Conservation (phyloP, 108 stramenopile species). For the Nitzschia sp. region DNA sequence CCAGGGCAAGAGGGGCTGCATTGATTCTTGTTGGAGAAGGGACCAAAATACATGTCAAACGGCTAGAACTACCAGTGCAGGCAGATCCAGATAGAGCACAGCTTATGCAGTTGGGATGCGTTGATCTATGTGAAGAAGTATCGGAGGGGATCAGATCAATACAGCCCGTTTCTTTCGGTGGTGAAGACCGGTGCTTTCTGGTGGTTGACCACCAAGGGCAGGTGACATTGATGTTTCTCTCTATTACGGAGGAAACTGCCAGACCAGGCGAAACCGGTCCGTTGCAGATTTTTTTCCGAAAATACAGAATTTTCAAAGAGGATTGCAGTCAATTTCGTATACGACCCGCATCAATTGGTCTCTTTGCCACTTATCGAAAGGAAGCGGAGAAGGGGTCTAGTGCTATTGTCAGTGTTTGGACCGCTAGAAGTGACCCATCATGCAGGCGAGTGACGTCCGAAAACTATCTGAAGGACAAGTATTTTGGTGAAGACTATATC, state of each 20-base stretch:
- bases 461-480: conserved; percentile 21
- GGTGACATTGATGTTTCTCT: conserved; percentile 45
- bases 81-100: conserved; percentile 54
- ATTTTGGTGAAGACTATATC: conserved; percentile 27
- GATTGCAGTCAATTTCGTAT: conserved; percentile 14
- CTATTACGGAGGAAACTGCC: conserved; percentile 8
- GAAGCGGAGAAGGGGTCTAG: not conserved
- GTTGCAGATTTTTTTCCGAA: conserved; percentile 13
- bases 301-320: conserved; percentile 2
- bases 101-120: conserved; percentile 41
- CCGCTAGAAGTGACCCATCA: conserved; percentile 35
- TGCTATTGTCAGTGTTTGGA: conserved; percentile 30
- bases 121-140: conserved; percentile 15
- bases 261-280: not conserved
- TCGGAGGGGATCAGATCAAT: conserved; percentile 38
- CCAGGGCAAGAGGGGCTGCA: conserved; percentile 50
- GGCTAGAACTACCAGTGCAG: conserved; percentile 51
- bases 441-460: conserved; percentile 14
- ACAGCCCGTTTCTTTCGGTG: conserved; percentile 32
- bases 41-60: conserved; percentile 42
- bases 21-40: conserved; percentile 49
- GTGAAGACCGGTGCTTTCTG: conserved; percentile 43
- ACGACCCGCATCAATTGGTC: conserved; percentile 1
- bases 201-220: conserved; percentile 46
- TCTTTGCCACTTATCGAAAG: conserved; percentile 13